Evolutionary conservation across 2,329 filamentous ascomycete species (phyloP).

Genomic region (Polychaeton citri): DNA sequence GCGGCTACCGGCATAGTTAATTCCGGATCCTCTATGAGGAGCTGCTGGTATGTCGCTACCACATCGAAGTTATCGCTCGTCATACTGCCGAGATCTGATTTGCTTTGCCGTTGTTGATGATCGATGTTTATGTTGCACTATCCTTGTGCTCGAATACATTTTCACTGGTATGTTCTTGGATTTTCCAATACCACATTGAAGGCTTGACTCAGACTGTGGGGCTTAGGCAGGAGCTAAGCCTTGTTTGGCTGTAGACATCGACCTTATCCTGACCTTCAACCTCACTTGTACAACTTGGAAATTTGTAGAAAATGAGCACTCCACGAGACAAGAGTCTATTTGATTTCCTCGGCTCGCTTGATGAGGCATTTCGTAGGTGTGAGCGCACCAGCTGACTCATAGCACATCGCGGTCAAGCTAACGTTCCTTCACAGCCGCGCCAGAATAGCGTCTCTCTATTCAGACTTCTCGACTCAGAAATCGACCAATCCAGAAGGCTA

Average conservation of each 20-base stretch:
- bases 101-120: no score
- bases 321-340: slow-evolving; percentile 33
- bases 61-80: slow-evolving; percentile 33
- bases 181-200: no score
- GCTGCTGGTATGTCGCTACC: slow-evolving; percentile 50
- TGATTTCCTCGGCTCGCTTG: slow-evolving; percentile 41
- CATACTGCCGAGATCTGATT: not conserved
- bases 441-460: slow-evolving; percentile 74
- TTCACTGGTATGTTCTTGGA: no score
- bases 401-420: slow-evolving; percentile 1
- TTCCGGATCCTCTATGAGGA: slow-evolving; percentile 58
- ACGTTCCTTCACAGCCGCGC: slow-evolving; percentile 37
- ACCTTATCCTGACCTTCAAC: not conserved
- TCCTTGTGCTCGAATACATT: no score
- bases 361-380: slow-evolving; percentile 36
- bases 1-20: slow-evolving; percentile 93
- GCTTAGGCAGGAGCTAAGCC: no score
- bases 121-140: no score
- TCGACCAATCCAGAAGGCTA: slow-evolving; percentile 77
- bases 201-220: no score
- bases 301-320: no score
- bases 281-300: no score
- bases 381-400: slow-evolving; percentile 6
- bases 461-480: slow-evolving; percentile 65
- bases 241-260: not conserved